A percentile compares a stretch with the other conserved stretches of the same genome.
Conservation (phyloP, 495 filamentous ascomycete genomes). For the Trichoderma gamsii region DNA sequence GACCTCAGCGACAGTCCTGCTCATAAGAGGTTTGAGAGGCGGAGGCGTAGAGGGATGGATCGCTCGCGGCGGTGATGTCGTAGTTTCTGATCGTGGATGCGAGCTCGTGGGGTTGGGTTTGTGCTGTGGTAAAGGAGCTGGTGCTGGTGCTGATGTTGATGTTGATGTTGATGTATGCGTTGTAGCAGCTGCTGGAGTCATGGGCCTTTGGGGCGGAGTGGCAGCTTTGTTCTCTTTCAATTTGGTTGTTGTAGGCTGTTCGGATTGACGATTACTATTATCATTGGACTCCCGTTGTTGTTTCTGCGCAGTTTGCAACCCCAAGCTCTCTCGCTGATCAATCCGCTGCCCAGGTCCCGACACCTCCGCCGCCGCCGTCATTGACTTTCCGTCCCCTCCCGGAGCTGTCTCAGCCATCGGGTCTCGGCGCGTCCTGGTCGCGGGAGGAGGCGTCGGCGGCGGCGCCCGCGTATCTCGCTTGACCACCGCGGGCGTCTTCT, state of each 20-base stretch:
- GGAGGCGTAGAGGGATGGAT: slow-evolving; percentile 5
- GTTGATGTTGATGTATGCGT: background rate
- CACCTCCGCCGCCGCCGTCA: background rate
- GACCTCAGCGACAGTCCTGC: slow-evolving; percentile 2
- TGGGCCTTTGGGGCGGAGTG: background rate
- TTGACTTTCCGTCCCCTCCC: background rate
- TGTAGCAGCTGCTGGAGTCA: background rate
- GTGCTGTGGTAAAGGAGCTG: background rate
- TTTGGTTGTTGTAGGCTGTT: background rate
- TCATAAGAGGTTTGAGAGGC: background rate
- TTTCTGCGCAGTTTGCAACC: background rate
- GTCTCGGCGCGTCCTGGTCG: background rate
- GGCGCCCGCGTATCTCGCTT: background rate
- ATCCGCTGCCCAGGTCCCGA: background rate
- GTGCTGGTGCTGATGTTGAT: background rate
- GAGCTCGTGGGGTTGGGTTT: background rate
- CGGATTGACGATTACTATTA: background rate
- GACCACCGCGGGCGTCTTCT: background rate
- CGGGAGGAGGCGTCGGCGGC: background rate
- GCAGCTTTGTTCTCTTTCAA: background rate
- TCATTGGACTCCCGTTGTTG: background rate
- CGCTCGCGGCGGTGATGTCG: background rate
- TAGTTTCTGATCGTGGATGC: background rate
- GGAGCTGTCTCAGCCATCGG: background rate
- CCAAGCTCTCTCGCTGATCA: background rate